Conservation (phyloP, 2,329 filamentous ascomycete species). For the Truncatella angustata region DNA sequence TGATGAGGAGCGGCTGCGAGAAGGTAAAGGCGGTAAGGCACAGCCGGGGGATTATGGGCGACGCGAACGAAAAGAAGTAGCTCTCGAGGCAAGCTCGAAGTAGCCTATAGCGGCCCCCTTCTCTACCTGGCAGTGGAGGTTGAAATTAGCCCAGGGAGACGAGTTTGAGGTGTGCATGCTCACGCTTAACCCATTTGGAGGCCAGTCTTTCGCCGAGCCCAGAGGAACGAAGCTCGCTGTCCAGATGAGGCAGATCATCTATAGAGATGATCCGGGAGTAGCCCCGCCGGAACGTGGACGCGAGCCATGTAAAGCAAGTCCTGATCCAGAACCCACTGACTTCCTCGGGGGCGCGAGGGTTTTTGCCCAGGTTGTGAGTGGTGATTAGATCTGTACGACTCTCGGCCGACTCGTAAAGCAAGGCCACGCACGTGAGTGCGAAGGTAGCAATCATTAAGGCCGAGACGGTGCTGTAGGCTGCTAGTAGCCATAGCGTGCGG, state of each 20-base stretch:
- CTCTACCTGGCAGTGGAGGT: too few species aligned
- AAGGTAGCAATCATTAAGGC: not conserved
- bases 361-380: not conserved
- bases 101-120: not conserved
- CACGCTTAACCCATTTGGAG: too few species aligned
- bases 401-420: not conserved
- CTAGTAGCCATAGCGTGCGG: not conserved
- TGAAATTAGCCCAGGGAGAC: too few species aligned
- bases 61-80: not conserved
- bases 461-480: not conserved
- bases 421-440: not conserved
- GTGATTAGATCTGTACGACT: not conserved
- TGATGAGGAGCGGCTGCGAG: not conserved
- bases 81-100: not conserved
- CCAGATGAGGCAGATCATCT: not conserved
- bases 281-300: not conserved
- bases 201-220: not conserved
- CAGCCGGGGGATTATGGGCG: not conserved
- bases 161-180: too few species aligned
- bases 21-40: not conserved
- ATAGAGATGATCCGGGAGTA: not conserved
- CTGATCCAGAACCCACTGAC: not conserved
- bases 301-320: not conserved
- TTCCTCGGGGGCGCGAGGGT: not conserved
- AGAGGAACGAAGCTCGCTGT: not conserved